Evolutionary conservation across 2,329 filamentous ascomycete species (phyloP).

Genomic region (Taxawa tesnikishii): DNA sequence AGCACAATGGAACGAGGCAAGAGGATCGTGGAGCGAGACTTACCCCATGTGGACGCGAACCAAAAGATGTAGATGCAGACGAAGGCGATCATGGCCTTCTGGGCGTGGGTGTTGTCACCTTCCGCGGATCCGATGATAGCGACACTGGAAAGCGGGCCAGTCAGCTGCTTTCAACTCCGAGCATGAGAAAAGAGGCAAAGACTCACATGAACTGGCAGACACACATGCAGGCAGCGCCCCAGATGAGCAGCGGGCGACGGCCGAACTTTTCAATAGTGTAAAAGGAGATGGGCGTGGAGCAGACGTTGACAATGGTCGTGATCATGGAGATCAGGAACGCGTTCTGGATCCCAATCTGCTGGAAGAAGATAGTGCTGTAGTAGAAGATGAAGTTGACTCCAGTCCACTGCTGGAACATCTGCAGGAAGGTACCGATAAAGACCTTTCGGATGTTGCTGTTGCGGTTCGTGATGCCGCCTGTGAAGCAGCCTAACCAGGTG

Average conservation of each 20-base stretch:
- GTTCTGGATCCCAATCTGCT: constrained; percentile 61
- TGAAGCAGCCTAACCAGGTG: constrained; percentile 54
- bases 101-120: constrained; percentile 36
- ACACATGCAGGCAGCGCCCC: constrained; percentile 69
- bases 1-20: constrained; percentile 41
- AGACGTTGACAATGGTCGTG: constrained; percentile 81
- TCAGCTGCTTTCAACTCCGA: too few species aligned
- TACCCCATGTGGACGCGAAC: constrained; percentile 76
- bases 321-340: constrained; percentile 75
- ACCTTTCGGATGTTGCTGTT: constrained; percentile 39
- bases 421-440: constrained; percentile 31
- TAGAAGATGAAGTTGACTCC: constrained; percentile 82
- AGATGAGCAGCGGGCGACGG: constrained; percentile 67
- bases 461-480: constrained; percentile 38
- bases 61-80: constrained; percentile 89
- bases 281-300: constrained; percentile 78
- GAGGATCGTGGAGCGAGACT: constrained; percentile 55
- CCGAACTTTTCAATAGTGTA: constrained; percentile 74
- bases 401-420: constrained; percentile 50
- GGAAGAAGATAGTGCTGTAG: constrained; percentile 70
- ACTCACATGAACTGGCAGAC: constrained; percentile 80
- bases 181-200: too few species aligned
- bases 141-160: too few species aligned
- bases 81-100: constrained; percentile 56
- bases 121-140: constrained; percentile 47